A percentile compares a stretch with the other conserved stretches of the same genome.
These are phyloP conservation scores for Hyaloscypha hepaticicola DNA, from an alignment of 495 filamentous ascomycete genomes.

Conservation along the genomic window DNA sequence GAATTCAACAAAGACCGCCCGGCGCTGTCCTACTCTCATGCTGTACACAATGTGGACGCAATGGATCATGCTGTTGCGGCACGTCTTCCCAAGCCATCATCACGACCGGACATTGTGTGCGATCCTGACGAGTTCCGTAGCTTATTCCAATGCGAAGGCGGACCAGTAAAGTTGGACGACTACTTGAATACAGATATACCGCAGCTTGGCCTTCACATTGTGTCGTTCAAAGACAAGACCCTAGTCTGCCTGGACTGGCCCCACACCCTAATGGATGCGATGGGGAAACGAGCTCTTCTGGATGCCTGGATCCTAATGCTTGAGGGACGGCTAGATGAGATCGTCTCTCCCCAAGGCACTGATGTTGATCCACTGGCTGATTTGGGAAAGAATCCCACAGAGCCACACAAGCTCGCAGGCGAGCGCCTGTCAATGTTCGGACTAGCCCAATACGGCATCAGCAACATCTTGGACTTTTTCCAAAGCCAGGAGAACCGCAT, in stretches of 20 bases:
- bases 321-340: slow-evolving; percentile 38
- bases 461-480: not conserved
- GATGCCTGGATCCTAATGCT: slow-evolving; percentile 40
- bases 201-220: slow-evolving; percentile 47
- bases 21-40: slow-evolving; percentile 36
- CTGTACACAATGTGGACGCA: slow-evolving; percentile 30
- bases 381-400: slow-evolving; percentile 10
- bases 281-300: slow-evolving; percentile 40
- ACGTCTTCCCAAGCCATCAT: slow-evolving; percentile 31
- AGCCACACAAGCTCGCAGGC: slow-evolving; percentile 6
- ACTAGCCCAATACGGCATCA: slow-evolving; percentile 3
- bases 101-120: slow-evolving; percentile 35
- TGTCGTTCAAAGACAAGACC: slow-evolving; percentile 48
- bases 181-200: slow-evolving; percentile 43
- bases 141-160: slow-evolving; percentile 8
- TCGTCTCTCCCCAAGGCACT: slow-evolving; percentile 37
- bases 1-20: slow-evolving; percentile 37
- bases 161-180: slow-evolving; percentile 39
- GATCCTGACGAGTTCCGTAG: slow-evolving; percentile 34
- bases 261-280: slow-evolving; percentile 49
- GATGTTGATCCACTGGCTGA: slow-evolving; percentile 35
- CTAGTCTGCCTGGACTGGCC: slow-evolving; percentile 45
- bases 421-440: slow-evolving; percentile 1
- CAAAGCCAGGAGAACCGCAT: slow-evolving; percentile 20
- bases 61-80: slow-evolving; percentile 37